Percentiles rank a stretch among this genome's conserved stretches.
Evolutionary conservation across 2,329 filamentous ascomycete genomes (phyloP).

Genomic region (Sporothrix protearum): DNA sequence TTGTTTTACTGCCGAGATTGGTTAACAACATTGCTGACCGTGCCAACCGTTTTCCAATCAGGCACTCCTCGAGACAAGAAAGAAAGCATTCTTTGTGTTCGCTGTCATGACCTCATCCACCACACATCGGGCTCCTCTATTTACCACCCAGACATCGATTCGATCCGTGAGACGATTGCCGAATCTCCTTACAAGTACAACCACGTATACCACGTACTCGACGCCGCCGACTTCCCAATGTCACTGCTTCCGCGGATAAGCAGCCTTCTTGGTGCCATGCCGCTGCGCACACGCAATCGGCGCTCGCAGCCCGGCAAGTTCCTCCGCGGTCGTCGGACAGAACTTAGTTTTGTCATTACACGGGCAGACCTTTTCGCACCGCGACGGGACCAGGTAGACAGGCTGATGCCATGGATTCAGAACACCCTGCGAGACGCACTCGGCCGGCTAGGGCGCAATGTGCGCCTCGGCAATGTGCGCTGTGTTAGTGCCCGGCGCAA

Average conservation of each 20-base stretch:
- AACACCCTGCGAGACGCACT: slow-evolving; percentile 74
- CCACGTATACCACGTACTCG: slow-evolving; percentile 90
- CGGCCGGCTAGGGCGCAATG: slow-evolving; percentile 60
- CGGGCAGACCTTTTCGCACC: slow-evolving; percentile 81
- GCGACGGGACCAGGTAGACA: slow-evolving; percentile 77
- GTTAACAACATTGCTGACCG: not conserved
- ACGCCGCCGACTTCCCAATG: slow-evolving; percentile 95
- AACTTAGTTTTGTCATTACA: slow-evolving; percentile 88
- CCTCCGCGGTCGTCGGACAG: slow-evolving; percentile 63
- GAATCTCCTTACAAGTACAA: slow-evolving; percentile 89
- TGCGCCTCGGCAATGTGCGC: slow-evolving; percentile 82
- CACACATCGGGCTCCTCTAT: slow-evolving; percentile 70
- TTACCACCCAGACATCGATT: slow-evolving; percentile 73
- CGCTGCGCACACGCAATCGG: slow-evolving; percentile 75
- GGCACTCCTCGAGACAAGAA: not conserved
- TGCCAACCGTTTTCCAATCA: not conserved
- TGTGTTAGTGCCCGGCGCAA: slow-evolving; percentile 80
- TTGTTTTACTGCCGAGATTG: too few species aligned
- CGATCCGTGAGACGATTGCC: slow-evolving; percentile 76
- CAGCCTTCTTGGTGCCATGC: slow-evolving; percentile 64
- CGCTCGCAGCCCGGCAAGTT: slow-evolving; percentile 66
- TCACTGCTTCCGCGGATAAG: slow-evolving; percentile 78
- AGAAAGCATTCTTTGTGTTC: slow-evolving; percentile 66
- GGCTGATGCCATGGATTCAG: slow-evolving; percentile 78
- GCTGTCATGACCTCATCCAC: slow-evolving; percentile 79